A percentile compares a stretch with the other conserved stretches of the same genome.
phyloP scores from a whole-genome alignment of 805 yeast species.

The Candida cerambycidarum region DNA sequence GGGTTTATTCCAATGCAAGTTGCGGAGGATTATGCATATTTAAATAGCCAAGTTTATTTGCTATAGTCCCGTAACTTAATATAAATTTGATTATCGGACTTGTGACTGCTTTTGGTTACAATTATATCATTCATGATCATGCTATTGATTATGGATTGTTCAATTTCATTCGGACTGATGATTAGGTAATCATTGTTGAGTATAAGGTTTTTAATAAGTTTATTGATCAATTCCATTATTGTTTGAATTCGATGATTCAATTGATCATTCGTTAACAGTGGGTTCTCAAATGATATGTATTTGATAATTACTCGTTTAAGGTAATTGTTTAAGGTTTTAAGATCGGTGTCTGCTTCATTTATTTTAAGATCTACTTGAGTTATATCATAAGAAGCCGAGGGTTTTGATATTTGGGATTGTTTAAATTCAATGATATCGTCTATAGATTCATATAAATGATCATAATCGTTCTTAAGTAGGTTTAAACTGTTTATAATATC shows the following conservation, averaged over 20 bases:
- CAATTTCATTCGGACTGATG: not conserved
- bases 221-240: slow-evolving; percentile 6
- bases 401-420: not conserved
- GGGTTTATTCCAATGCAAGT: not conserved
- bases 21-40: not conserved
- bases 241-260: slow-evolving; percentile 2
- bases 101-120: not conserved
- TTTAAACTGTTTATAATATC: slow-evolving; percentile 1
- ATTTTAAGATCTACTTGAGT: not conserved
- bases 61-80: slow-evolving; percentile 9
- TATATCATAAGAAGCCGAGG: not conserved
- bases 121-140: slow-evolving; percentile 10
- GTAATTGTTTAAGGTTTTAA: slow-evolving; percentile 4
- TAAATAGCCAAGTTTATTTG: not conserved
- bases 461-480: slow-evolving; percentile 2
- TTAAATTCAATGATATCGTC: slow-evolving; percentile 4
- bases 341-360: not conserved
- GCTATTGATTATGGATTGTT: slow-evolving; percentile 7
- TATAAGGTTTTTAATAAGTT: slow-evolving; percentile 8
- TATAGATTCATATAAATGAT: slow-evolving; percentile 2
- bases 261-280: slow-evolving; percentile 3
- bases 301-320: slow-evolving; percentile 6
- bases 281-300: slow-evolving; percentile 9
- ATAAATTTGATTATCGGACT: not conserved
- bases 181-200: not conserved